A percentile compares a stretch with the other conserved stretches of the same genome.
phyloP scores from a whole-genome alignment of 352 stramenopile species.

The Globisporangium camurandrum region DNA sequence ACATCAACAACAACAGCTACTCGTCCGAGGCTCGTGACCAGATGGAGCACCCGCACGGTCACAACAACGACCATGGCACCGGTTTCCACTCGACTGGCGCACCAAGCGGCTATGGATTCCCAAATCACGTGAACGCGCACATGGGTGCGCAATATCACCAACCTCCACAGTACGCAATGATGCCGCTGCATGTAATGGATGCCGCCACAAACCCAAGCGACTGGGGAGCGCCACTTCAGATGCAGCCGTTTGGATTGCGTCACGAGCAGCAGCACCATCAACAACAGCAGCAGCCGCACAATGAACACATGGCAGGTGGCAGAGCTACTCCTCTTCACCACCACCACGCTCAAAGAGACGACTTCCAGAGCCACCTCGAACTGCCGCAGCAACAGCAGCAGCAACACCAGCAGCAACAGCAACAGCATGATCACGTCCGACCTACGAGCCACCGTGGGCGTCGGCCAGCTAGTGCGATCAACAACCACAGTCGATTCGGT shows the following conservation, averaged over 20 bases:
- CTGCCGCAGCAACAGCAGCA: not conserved
- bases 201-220: not conserved
- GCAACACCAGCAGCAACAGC: constrained; percentile 9
- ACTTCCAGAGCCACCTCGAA: too few species aligned
- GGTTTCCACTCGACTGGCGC: too few species aligned
- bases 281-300: constrained; percentile 13
- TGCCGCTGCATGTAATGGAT: not conserved
- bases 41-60: not conserved
- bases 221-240: constrained; percentile 8
- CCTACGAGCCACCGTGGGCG: not conserved
- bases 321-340: not conserved
- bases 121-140: too few species aligned
- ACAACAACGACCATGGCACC: too few species aligned
- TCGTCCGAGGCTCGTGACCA: not conserved
- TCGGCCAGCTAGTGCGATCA: too few species aligned
- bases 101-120: too few species aligned
- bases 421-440: constrained; percentile 11
- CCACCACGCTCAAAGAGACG: too few species aligned
- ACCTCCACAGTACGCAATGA: not conserved
- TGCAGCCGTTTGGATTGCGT: constrained; percentile 1
- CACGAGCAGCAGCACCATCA: constrained; percentile 12
- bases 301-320: constrained; percentile 2
- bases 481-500: not conserved
- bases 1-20: too few species aligned
- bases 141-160: too few species aligned